Conservation (phyloP, 2,329 filamentous ascomycete species). For the Coniella lustricola region DNA sequence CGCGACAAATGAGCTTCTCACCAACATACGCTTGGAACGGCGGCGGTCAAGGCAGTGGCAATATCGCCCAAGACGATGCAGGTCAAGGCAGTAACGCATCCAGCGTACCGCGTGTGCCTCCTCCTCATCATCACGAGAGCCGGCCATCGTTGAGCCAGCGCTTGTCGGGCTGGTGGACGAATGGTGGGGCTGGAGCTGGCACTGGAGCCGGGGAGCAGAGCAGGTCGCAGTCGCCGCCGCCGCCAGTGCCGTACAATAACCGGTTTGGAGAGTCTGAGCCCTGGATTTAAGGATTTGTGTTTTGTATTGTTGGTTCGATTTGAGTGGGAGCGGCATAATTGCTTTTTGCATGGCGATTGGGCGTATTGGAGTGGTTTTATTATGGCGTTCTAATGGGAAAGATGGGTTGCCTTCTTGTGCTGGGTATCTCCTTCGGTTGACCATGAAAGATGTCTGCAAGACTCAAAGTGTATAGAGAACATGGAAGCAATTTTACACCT, state of each 20-base stretch:
- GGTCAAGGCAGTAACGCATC: not conserved
- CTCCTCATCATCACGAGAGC: not conserved
- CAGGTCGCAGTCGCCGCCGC: constrained; percentile 6
- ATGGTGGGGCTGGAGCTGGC: not conserved
- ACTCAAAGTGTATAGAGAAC: too few species aligned
- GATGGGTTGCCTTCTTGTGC: too few species aligned
- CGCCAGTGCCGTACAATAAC: constrained; percentile 12
- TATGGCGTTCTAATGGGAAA: too few species aligned
- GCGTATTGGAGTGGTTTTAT: too few species aligned
- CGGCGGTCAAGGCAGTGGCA: not conserved
- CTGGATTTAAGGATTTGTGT: not conserved
- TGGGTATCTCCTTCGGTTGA: too few species aligned
- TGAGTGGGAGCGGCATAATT: too few species aligned
- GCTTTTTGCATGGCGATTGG: too few species aligned
- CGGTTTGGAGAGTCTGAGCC: not conserved
- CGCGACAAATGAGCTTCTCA: not conserved
- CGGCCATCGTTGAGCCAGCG: constrained; percentile 3
- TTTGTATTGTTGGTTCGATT: not conserved
- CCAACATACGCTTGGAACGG: not conserved
- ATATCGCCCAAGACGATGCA: constrained; percentile 3
- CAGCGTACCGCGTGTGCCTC: not conserved
- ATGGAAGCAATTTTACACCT: too few species aligned
- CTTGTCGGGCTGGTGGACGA: constrained; percentile 12
- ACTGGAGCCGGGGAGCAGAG: not conserved
- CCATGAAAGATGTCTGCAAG: too few species aligned